A percentile compares a stretch with the other conserved stretches of the same genome.
phyloP scores from a whole-genome alignment of 2,329 filamentous ascomycete genomes.

The Aspergillus brunneoviolaceus region DNA sequence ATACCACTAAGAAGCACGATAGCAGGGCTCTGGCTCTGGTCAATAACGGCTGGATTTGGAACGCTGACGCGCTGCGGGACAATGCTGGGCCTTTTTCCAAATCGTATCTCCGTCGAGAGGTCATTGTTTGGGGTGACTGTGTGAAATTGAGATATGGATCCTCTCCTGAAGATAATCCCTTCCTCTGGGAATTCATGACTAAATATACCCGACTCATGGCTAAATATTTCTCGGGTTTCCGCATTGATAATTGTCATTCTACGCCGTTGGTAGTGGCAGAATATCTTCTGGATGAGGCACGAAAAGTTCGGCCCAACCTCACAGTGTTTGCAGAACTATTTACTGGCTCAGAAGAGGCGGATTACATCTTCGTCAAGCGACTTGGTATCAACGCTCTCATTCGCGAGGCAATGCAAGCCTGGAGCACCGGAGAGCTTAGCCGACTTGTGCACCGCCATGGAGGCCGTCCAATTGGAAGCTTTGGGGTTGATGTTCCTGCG shows the following conservation, averaged over 20 bases:
- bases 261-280: slow-evolving; percentile 93
- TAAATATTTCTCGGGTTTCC: slow-evolving; percentile 91
- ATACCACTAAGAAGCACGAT: slow-evolving; percentile 72
- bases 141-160: slow-evolving; percentile 92
- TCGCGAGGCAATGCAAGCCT: slow-evolving; percentile 96
- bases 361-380: slow-evolving; percentile 92
- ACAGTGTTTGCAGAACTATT: slow-evolving; percentile 95
- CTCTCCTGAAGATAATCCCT: slow-evolving; percentile 80
- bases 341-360: slow-evolving; percentile 90
- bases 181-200: slow-evolving; percentile 93
- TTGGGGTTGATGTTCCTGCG: slow-evolving; percentile 85
- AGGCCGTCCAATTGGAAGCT: slow-evolving; percentile 92
- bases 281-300: slow-evolving; percentile 91
- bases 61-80: slow-evolving; percentile 88
- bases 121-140: slow-evolving; percentile 98
- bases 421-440: slow-evolving; percentile 91
- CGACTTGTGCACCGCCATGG: slow-evolving; percentile 90
- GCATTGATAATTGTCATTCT: slow-evolving; percentile 97
- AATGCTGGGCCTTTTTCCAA: slow-evolving; percentile 86
- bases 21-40: slow-evolving; percentile 76
- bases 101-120: slow-evolving; percentile 92
- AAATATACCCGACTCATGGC: slow-evolving; percentile 89
- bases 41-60: slow-evolving; percentile 99
- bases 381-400: slow-evolving; percentile 90
- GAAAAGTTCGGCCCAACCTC: slow-evolving; percentile 79